Percentiles rank a stretch among this genome's conserved stretches.
phyloP scores from a whole-genome alignment of 371 early-diverging fungal genomes.

The Mucor lusitanicus region DNA sequence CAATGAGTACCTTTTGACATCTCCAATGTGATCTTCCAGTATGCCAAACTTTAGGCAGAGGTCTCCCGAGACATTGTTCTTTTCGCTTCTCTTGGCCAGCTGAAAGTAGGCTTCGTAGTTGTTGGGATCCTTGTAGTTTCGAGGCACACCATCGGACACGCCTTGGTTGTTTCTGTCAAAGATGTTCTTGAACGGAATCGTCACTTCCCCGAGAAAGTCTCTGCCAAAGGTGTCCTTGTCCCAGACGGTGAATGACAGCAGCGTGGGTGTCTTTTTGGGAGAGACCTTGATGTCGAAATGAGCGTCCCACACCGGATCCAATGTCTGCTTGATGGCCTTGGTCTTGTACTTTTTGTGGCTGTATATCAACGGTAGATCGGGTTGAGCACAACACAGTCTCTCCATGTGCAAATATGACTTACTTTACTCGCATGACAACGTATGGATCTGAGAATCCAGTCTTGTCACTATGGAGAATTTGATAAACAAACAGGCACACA shows the following conservation, averaged over 20 bases:
- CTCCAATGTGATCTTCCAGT: slow-evolving; percentile 39
- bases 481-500: not conserved
- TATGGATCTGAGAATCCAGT: slow-evolving; percentile 69
- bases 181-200: slow-evolving; percentile 57
- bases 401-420: slow-evolving; percentile 1
- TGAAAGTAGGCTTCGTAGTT: slow-evolving; percentile 44
- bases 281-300: slow-evolving; percentile 65
- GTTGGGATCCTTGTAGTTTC: slow-evolving; percentile 56
- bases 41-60: slow-evolving; percentile 47
- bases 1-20: slow-evolving; percentile 30
- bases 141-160: slow-evolving; percentile 36
- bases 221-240: slow-evolving; percentile 63
- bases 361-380: no score
- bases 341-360: slow-evolving; percentile 73
- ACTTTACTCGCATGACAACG: slow-evolving; percentile 48
- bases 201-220: slow-evolving; percentile 66
- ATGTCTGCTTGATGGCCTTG: slow-evolving; percentile 62
- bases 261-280: slow-evolving; percentile 42
- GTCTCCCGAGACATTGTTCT: slow-evolving; percentile 47
- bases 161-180: slow-evolving; percentile 54
- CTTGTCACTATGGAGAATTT: slow-evolving; percentile 43
- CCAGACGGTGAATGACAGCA: slow-evolving; percentile 59
- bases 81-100: slow-evolving; percentile 40
- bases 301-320: slow-evolving; percentile 79
- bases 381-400: no score